phyloP scores from a whole-genome alignment of 2,329 filamentous ascomycete genomes.

The Colletotrichum sp. region DNA sequence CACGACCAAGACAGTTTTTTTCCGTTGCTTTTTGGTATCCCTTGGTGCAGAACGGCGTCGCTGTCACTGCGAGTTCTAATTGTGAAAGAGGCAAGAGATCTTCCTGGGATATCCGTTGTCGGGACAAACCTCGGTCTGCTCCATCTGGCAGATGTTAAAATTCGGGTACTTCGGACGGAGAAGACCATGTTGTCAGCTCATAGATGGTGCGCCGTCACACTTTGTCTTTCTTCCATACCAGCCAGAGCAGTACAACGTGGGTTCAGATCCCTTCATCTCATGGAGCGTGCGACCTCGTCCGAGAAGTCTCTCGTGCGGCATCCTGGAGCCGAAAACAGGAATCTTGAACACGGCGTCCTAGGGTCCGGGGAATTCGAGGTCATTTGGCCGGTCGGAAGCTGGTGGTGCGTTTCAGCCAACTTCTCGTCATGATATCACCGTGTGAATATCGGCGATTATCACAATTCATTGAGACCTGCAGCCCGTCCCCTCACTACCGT shows the following conservation, averaged over 20 bases:
- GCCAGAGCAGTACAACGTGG: not conserved
- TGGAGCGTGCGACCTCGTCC: not conserved
- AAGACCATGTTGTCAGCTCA: not conserved
- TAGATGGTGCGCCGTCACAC: constrained; percentile 1
- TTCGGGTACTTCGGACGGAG: not conserved
- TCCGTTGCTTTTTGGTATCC: constrained; percentile 4
- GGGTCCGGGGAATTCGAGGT: not conserved
- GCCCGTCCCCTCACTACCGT: not conserved
- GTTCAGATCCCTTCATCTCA: constrained; percentile 10
- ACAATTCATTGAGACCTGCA: not conserved
- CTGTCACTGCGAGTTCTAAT: not conserved
- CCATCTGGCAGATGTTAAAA: not conserved
- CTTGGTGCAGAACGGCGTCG: constrained; percentile 4
- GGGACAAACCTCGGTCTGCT: not conserved
- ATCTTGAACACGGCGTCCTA: not conserved
- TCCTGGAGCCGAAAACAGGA: not conserved
- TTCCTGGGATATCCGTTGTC: constrained; percentile 2
- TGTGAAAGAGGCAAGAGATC: not conserved
- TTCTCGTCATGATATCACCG: constrained; percentile 3
- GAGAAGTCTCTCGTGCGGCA: not conserved
- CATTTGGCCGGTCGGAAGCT: not conserved
- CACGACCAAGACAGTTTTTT: not conserved
- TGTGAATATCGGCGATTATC: not conserved
- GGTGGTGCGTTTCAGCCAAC: constrained; percentile 6
- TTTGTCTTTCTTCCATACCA: constrained; percentile 16